phyloP scores from a whole-genome alignment of 169 alveolate species.

The Plasmodium chabaudi region DNA sequence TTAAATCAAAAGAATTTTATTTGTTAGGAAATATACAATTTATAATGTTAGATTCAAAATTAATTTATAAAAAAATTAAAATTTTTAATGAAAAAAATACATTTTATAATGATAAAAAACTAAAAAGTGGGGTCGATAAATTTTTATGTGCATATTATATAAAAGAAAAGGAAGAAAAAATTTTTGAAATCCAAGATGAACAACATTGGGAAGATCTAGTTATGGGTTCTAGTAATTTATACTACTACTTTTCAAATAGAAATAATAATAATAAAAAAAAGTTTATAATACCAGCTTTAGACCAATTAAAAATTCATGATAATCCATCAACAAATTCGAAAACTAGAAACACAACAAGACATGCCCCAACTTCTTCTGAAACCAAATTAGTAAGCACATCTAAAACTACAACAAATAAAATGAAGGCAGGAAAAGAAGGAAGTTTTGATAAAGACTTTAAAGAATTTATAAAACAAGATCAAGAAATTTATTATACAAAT shows the following conservation, averaged over 20 bases:
- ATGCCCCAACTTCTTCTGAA: not conserved
- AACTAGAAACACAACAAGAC: not conserved
- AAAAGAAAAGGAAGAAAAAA: constrained; percentile 46
- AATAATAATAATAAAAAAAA: constrained; percentile 52
- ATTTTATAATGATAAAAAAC: constrained; percentile 16
- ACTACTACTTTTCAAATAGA: constrained; percentile 29
- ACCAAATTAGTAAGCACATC: not conserved
- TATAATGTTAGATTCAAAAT: constrained; percentile 44
- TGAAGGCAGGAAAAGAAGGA: not conserved
- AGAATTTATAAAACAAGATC: constrained; percentile 39
- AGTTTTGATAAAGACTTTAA: not conserved
- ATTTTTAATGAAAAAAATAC: constrained; percentile 29
- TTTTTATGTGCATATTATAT: constrained; percentile 39
- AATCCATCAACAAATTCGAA: not conserved
- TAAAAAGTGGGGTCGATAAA: constrained; percentile 35
- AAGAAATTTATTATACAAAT: constrained; percentile 46
- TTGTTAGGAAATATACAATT: constrained; percentile 48
- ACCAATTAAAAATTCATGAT: constrained; percentile 31
- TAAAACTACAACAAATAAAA: constrained; percentile 4
- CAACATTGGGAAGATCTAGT: constrained; percentile 65
- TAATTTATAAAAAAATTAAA: constrained; percentile 36
- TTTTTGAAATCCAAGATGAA: constrained; percentile 28
- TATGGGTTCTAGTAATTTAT: constrained; percentile 59
- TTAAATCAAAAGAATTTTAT: constrained; percentile 12
- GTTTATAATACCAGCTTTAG: constrained; percentile 27